Evolutionary conservation across 2,329 filamentous ascomycete species (phyloP).

Genomic region (Ambrosiella xylebori): DNA sequence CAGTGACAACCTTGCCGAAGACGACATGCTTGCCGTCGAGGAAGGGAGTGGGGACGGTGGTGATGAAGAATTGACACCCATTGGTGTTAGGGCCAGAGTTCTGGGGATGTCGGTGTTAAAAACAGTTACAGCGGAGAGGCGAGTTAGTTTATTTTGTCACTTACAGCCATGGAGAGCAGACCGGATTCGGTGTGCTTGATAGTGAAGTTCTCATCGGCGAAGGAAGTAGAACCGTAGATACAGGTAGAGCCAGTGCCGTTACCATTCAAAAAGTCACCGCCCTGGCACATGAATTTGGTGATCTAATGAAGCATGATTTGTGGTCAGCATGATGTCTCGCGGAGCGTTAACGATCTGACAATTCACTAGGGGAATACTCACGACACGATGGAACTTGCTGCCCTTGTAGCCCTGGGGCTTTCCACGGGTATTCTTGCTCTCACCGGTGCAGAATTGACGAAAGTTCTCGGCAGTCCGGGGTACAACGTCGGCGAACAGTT

Average conservation of each 20-base stretch:
- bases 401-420: constrained; percentile 86
- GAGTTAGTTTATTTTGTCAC: constrained; percentile 19
- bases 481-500: constrained; percentile 71
- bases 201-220: constrained; percentile 79
- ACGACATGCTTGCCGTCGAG: constrained; percentile 89
- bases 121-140: not conserved
- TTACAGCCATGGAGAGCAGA: constrained; percentile 80
- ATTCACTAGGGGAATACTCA: constrained; percentile 21
- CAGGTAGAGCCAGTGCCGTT: constrained; percentile 77
- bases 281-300: constrained; percentile 93
- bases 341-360: not conserved
- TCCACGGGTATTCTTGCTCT: constrained; percentile 62
- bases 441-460: constrained; percentile 89
- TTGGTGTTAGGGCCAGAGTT: constrained; percentile 88
- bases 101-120: constrained; percentile 24
- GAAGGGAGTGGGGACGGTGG: constrained; percentile 70
- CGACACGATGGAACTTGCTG: constrained; percentile 83
- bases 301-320: constrained; percentile 38
- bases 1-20: constrained; percentile 77
- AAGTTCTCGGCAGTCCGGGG: constrained; percentile 93
- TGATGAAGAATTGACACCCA: constrained; percentile 96
- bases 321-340: not conserved
- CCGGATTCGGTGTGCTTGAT: constrained; percentile 65
- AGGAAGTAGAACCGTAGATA: constrained; percentile 73
- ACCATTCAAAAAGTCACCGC: constrained; percentile 85